Evolutionary conservation across 176 grass and related monocot species (phyloP).

Genomic region (Poa pratensis): DNA sequence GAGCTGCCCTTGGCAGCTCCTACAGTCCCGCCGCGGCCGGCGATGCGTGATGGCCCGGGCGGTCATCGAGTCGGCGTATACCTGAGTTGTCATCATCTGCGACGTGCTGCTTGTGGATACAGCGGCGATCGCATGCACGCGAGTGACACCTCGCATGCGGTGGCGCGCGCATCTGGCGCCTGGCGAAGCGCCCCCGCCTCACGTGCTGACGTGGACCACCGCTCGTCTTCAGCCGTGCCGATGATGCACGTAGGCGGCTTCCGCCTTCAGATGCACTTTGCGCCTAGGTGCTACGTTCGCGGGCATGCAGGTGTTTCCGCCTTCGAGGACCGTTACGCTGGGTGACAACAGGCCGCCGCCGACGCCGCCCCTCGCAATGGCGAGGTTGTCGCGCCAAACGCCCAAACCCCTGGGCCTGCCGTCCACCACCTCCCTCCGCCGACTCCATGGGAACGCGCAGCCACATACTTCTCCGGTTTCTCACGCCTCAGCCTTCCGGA

Average conservation of each 20-base stretch:
- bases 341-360: neutral
- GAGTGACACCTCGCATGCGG: constrained; percentile 14
- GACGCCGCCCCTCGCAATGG: constrained; percentile 20
- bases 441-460: too few species aligned
- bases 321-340: neutral
- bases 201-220: neutral
- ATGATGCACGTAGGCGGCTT: too few species aligned
- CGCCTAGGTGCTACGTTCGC: too few species aligned
- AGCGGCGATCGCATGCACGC: neutral
- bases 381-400: constrained; percentile 28
- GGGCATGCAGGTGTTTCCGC: neutral
- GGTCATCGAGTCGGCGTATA: neutral
- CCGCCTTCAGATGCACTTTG: too few species aligned
- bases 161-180: constrained; percentile 5
- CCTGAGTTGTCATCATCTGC: neutral
- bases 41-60: neutral
- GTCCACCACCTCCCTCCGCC: constrained; percentile 21
- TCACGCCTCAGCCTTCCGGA: constrained; percentile 22
- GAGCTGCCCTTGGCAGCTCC: too few species aligned
- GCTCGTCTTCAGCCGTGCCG: neutral
- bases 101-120: neutral
- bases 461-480: neutral
- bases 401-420: too few species aligned
- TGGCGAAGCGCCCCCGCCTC: neutral
- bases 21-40: neutral